A percentile compares a stretch with the other conserved stretches of the same genome.
phyloP scores from a whole-genome alignment of 768 basidiomycete genomes.

The Panaeolus cyanescens region DNA sequence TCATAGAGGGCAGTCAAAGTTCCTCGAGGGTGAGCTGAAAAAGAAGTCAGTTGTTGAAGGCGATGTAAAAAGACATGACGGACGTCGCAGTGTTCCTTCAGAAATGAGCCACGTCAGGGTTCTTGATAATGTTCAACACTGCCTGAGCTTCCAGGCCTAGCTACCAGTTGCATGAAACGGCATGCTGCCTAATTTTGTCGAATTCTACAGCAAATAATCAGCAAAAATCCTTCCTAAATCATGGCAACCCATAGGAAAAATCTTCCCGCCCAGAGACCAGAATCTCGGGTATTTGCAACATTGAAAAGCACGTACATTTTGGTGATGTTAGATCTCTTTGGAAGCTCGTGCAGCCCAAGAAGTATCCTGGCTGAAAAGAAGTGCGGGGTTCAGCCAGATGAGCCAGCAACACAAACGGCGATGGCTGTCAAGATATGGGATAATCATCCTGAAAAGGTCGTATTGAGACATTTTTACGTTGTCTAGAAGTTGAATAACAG shows the following conservation, averaged over 20 bases:
- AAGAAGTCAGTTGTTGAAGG: not conserved
- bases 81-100: conserved; percentile 91
- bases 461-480: conserved; percentile 72
- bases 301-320: conserved; percentile 47
- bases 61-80: conserved; percentile 23
- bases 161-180: conserved; percentile 80
- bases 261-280: too few relatives aligned
- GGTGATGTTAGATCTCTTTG: conserved; percentile 96
- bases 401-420: conserved; percentile 87
- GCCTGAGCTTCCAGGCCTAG: conserved; percentile 90
- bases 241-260: too few relatives aligned
- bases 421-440: conserved; percentile 93
- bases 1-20: conserved; percentile 95
- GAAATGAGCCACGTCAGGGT: conserved; percentile 92
- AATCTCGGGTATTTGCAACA: too few relatives aligned
- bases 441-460: conserved; percentile 89
- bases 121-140: conserved; percentile 94
- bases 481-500: not conserved
- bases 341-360: conserved; percentile 92
- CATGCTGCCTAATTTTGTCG: conserved; percentile 76
- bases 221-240: not conserved
- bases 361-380: conserved; percentile 80
- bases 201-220: conserved; percentile 61
- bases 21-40: conserved; percentile 88
- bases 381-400: conserved; percentile 76